phyloP scores from a whole-genome alignment of 1,284 basidiomycete genomes.

The Inonotus hispidus region DNA sequence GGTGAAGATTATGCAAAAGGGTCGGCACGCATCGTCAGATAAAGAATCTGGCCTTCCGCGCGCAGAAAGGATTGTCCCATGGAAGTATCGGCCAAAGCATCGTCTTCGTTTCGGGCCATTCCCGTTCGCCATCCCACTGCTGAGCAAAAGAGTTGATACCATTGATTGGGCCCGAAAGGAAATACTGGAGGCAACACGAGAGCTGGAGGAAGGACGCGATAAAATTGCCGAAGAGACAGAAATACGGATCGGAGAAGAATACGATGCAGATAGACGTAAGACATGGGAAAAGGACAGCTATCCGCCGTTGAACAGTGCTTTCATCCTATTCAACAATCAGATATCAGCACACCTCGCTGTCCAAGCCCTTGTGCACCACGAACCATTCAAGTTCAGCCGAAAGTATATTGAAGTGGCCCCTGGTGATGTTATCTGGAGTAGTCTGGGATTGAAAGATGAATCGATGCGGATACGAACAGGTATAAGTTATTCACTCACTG shows the following conservation, averaged over 20 bases:
- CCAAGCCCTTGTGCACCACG: slow-evolving; percentile 68
- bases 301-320: slow-evolving; percentile 77
- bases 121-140: slow-evolving; percentile 58
- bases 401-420: slow-evolving; percentile 74
- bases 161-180: slow-evolving; percentile 86
- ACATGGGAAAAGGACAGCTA: slow-evolving; percentile 38
- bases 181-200: slow-evolving; percentile 47
- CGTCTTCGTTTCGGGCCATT: slow-evolving; percentile 55
- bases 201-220: slow-evolving; percentile 47
- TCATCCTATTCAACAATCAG: slow-evolving; percentile 91
- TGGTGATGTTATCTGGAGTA: slow-evolving; percentile 88
- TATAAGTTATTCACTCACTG: slow-evolving; percentile 60
- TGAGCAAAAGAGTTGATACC: slow-evolving; percentile 82
- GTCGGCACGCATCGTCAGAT: slow-evolving; percentile 22
- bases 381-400: slow-evolving; percentile 71
- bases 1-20: slow-evolving; percentile 55
- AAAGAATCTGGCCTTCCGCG: slow-evolving; percentile 23
- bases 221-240: slow-evolving; percentile 26
- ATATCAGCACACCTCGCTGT: slow-evolving; percentile 87
- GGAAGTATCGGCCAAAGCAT: slow-evolving; percentile 72
- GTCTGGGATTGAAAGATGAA: slow-evolving; percentile 86
- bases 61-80: slow-evolving; percentile 59
- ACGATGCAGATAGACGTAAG: slow-evolving; percentile 20
- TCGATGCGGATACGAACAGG: slow-evolving; percentile 64
- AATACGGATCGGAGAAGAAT: slow-evolving; percentile 8